Base-by-base conservation (phyloP, 1,139 yeast genomes). In the Schwanniomyces etchellsii region DNA sequence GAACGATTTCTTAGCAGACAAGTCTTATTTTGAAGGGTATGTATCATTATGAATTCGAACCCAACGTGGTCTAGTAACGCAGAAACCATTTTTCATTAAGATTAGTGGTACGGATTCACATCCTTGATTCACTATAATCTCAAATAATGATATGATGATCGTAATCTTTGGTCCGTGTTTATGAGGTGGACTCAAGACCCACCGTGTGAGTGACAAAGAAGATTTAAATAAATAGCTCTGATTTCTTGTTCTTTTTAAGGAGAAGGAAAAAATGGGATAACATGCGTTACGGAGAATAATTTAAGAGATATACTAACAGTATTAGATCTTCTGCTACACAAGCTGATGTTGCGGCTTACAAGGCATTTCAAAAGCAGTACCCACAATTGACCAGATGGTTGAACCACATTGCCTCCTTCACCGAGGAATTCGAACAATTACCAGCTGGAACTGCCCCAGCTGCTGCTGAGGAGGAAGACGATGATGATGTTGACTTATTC, bases 321-420 rank as follows among this genome's bases (percentile, higher is more conserved):
- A 33, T 27, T 47, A 84, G 95, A 64, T 64, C 88, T 47, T 58
- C 84, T 50, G 89, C 96, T 49, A 72, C 97, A 52, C 96, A 86
- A 73, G 96, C 96, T 60, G 97, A 91, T 61, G 98, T 85, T 46
- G 65, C 88, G 48, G 89, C 77, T 63, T 82, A 78, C 93, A 79
- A 85, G 77, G 91, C 96, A 65, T 89, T 91, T 80, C 95, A 85
- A 70, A 66, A 74, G 57, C 75, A 85, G 68, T 89, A 68, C 84
- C 96, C 97, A 66, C 81, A 84, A 67, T 86, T 88, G 60, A 70
- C 95, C 61, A 88, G 97, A 78, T 91, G 96, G 96, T 86, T 82
- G 77, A 84, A 84, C 81, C 96, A 88, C 86, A 80, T 89, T 61
- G 93, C 93, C 62, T 78, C 95, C 39, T 82, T 78, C 78, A 74